Evolutionary conservation across 2,329 filamentous ascomycete species (phyloP), one percentile per base, ranked within the genome.

Genomic region (Fusarium chlamydosporum): DNA sequence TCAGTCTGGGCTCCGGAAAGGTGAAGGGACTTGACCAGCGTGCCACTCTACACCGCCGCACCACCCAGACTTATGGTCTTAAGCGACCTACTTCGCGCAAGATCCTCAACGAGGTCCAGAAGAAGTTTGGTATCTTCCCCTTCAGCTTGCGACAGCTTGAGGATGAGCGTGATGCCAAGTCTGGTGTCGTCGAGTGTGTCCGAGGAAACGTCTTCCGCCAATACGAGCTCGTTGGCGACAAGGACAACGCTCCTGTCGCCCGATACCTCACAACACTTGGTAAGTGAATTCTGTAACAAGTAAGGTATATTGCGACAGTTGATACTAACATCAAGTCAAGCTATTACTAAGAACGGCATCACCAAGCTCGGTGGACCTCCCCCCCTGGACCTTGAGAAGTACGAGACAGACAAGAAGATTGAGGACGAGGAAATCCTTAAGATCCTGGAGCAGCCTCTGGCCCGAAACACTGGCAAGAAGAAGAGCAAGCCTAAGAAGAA

Each of bases 371-470:
- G 93, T 75, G 90, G 88, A 27, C 91, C 96, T 34, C 89, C 92
- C 66, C 80, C 90, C 23, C 86, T 91, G 68, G 93, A 98, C 77
- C 79, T 96, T 66, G 88, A 86, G 78, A 94, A 94, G 84, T 89
- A 91, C 86, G 91, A 97, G 88, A 91, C 93, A 34, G 94, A 98
- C 81, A 98, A 98, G 89, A 97, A 97, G 88, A 97, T 99, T 77
- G 91, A 90, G 72, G 95, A 98, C 71, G 93, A 97, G 84, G 95
- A 98, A 83, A 87, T 99, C 72, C 89, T 98, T 74, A 93, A 96
- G 86, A 95, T 98, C 70, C 87, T 99, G 52, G 94, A 96, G 83
- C 92, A 92, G 81, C 95, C 95, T 33, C 82, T 97, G 74, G 85
- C 90, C 71, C 93, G 92, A 83, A 92, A 92, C 83, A 94, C 94